Base-by-base conservation (phyloP, 176 grass and related monocot species). In the Carex myosuroides region DNA sequence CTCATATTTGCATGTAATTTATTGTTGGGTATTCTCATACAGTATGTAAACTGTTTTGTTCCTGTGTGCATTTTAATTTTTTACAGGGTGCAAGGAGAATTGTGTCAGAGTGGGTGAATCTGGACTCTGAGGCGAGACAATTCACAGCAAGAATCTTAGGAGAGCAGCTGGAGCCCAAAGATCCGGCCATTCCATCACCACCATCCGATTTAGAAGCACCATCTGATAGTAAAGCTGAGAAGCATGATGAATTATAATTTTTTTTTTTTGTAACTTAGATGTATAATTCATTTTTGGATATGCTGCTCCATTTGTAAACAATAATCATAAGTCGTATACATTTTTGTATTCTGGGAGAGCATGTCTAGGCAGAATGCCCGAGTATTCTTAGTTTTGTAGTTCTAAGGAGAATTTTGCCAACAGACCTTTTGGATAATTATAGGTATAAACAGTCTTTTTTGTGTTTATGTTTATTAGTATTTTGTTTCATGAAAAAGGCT, bases 51-150 rank as follows among this genome's bases (percentile, higher is more conserved):
- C 33, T 39, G 37, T 39, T 39, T 39, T 39, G 37, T 58, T 69
- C 39, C 6, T 76, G 57, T 35, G 10, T 17, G 39, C 14, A 22
- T 46, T 59, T 70, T 32, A 22, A 32, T 79, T 61, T 63, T 80
- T 46, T 73, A 53, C 42, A 98, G 96, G 96, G 96, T 79, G 96
- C 96, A 48, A 98, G 85, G 79, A 95, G 96, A 87, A 98, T 98
- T 83, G 89, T 98, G 79, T 87, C 93, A 17, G 93, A 98, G 71
- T 98, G 96, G 96, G 87, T 89, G 84, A 89, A 88, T 89, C 90
- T 98, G 14, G 95, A 98, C 81, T 64, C 58, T 17, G 96, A 95
- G 87, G 92, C 89, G 61, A 90, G 89, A 79, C 82, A 72, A 60
- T 87, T 98, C 37, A 98, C 96, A 13, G 76, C 85, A 79, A 85